phyloP scores from a whole-genome alignment of 108 stramenopile species.

The Stephanodiscus minutulus region DNA sequence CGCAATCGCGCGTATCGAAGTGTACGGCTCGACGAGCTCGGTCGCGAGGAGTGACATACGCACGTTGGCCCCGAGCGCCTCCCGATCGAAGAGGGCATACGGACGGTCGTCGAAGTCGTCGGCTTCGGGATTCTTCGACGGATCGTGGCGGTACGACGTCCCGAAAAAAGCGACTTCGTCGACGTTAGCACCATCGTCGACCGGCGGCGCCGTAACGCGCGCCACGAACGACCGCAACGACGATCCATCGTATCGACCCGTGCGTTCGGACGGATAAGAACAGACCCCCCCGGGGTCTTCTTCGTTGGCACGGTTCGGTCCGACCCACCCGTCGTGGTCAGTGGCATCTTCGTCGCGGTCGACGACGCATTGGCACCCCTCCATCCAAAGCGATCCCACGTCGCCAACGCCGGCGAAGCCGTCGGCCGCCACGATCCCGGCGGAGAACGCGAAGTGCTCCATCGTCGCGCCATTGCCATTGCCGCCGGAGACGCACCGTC shows the following conservation, averaged over 20 bases:
- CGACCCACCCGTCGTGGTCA: too few relatives aligned
- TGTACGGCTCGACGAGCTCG: constrained; percentile 93
- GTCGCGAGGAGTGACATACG: constrained; percentile 78
- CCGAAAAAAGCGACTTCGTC: constrained; percentile 62
- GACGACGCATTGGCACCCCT: constrained; percentile 17
- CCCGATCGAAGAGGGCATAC: constrained; percentile 52
- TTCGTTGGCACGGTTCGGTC: background rate
- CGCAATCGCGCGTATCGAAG: constrained; percentile 60
- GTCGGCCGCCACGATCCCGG: constrained; percentile 12
- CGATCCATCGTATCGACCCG: constrained; percentile 22
- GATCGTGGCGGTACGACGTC: constrained; percentile 18
- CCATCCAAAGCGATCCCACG: constrained; percentile 13
- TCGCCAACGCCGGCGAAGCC: background rate
- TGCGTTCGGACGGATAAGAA: constrained; percentile 21
- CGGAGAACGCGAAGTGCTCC: constrained; percentile 81
- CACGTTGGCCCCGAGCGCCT: constrained; percentile 89
- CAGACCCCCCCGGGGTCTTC: background rate
- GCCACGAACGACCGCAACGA: constrained; percentile 31
- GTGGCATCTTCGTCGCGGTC: background rate
- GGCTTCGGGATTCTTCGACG: too few relatives aligned
- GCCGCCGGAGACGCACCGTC: background rate
- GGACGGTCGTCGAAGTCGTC: constrained; percentile 44
- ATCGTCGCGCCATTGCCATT: constrained; percentile 31
- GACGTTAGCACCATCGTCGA: constrained; percentile 69
- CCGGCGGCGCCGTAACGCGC: constrained; percentile 29